Percentiles rank a stretch among this genome's conserved stretches.
Evolutionary conservation across 768 basidiomycete genomes (phyloP).

Genomic region (Kwoniella sp.): DNA sequence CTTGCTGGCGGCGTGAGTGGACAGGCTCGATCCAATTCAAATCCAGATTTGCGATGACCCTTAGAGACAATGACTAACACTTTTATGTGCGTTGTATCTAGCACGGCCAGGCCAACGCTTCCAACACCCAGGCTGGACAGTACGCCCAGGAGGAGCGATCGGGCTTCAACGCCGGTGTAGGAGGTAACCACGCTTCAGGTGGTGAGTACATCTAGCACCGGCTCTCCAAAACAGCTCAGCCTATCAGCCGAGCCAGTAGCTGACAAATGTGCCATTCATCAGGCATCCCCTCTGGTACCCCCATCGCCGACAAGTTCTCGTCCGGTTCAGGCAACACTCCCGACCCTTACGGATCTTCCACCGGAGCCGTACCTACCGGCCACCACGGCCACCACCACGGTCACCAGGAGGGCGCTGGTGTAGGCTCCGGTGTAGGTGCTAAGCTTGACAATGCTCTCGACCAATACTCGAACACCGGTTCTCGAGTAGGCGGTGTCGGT

Average conservation of each 20-base stretch:
- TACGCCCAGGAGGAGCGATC: conserved; percentile 24
- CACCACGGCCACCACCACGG: conserved; percentile 7
- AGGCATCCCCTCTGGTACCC: conserved; percentile 22
- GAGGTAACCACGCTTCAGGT: conserved; percentile 44
- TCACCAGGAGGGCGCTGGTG: conserved; percentile 8
- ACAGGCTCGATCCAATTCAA: background rate
- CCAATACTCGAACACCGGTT: conserved; percentile 8
- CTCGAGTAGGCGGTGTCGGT: conserved; percentile 8
- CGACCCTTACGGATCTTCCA: conserved; percentile 7
- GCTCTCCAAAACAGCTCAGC: background rate
- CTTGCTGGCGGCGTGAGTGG: conserved; percentile 43
- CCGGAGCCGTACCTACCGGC: conserved; percentile 4
- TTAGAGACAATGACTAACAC: too few species aligned
- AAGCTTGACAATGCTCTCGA: conserved; percentile 29
- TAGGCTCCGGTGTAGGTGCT: conserved; percentile 1
- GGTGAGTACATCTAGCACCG: conserved; percentile 24
- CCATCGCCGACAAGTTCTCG: conserved; percentile 41
- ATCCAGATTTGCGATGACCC: too few species aligned
- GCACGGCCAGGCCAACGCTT: conserved; percentile 25
- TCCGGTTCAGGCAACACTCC: conserved; percentile 21
- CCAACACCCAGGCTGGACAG: conserved; percentile 34
- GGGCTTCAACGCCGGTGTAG: conserved; percentile 40
- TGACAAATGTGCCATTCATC: conserved; percentile 1
- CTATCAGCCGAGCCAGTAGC: background rate
- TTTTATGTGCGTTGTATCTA: background rate